phyloP scores from a whole-genome alignment of 768 basidiomycete species.

The Neoboletus subvelutipes region DNA sequence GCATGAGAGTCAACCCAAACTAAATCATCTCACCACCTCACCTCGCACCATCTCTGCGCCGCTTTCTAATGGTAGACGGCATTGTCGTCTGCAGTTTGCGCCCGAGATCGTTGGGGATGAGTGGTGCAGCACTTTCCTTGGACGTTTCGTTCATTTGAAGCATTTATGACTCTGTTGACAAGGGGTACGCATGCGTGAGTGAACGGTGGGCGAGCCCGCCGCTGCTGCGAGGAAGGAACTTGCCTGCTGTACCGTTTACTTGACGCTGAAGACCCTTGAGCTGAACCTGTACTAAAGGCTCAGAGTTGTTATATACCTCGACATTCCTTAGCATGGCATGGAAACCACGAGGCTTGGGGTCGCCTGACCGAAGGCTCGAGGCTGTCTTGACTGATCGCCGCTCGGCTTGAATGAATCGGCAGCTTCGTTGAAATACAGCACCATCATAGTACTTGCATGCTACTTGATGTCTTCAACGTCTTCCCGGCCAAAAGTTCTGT shows the following conservation, averaged over 20 bases:
- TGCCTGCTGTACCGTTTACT: not conserved
- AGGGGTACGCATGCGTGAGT: not conserved
- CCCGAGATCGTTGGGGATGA: not conserved
- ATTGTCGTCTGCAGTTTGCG: slow-evolving; percentile 12
- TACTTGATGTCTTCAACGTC: not conserved
- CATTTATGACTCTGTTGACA: not conserved
- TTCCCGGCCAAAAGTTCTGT: not conserved
- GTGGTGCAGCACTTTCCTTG: not conserved
- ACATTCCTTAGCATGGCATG: not conserved
- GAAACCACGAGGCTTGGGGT: slow-evolving; percentile 9
- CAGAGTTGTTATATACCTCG: slow-evolving; percentile 1
- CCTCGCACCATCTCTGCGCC: slow-evolving; percentile 1
- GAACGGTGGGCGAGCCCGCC: not conserved
- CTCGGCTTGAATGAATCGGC: not conserved
- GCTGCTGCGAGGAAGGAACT: not conserved
- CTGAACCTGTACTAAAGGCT: not conserved
- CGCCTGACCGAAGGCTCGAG: slow-evolving; percentile 1
- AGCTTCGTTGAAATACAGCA: not conserved
- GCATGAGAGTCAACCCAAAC: not conserved
- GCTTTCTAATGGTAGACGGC: slow-evolving; percentile 16
- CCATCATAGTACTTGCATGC: not conserved
- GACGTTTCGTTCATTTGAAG: slow-evolving; percentile 4
- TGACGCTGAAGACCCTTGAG: not conserved
- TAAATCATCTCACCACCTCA: not conserved
- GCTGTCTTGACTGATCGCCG: not conserved